Base-by-base conservation (phyloP, 2,329 filamentous ascomycete genomes). In the Ophiobolus disseminans region DNA sequence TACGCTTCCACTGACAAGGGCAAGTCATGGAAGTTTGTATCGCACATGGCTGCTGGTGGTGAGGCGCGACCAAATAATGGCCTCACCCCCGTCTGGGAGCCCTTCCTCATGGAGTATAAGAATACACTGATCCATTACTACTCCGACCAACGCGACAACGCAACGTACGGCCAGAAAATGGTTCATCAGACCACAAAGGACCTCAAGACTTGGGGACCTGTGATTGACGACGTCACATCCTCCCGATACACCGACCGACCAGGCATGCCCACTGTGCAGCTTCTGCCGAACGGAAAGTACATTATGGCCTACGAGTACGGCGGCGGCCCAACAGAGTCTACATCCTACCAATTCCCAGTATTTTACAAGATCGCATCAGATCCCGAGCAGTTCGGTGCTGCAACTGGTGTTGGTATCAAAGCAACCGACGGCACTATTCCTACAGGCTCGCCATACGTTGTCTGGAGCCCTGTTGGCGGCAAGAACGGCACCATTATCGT, bases 11-110 rank as follows among this genome's bases (percentile, higher is more conserved):
- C 68, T 6, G 85, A 90, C 63, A 73, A 75, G 35, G 87, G 86
- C 5, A 41, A 45, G 26, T 85, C 80, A 1, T 90, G 87, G 87
- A 73, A 82, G 21, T 90, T 89, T 57, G 80, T 89, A 42, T 86
- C 82, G 49, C 80, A 84, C 56, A 81, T 90, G 35, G 86, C 86
- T 1, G 73, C 76, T 1, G 87, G 87, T 25, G 85, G 85, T n/a
- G 77, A 78, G 37, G 85, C 86, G 2, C 61, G 75, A 0, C 82
- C 86, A 3, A 79, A 83, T 62, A 88, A 90, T 61, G 86, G 84
- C 1, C 68, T 84, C 28, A 87, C 85, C 0, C 85, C 86, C 0
- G 83, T 90, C 16, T 90, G 87, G 87, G 88, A 90, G 68, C 87
- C 87, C 0, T 89, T 87, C 68, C 71, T 90, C 32, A 79, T 80